phyloP scores from a whole-genome alignment of 2,329 filamentous ascomycete species.

The Alternaria conjuncta region DNA sequence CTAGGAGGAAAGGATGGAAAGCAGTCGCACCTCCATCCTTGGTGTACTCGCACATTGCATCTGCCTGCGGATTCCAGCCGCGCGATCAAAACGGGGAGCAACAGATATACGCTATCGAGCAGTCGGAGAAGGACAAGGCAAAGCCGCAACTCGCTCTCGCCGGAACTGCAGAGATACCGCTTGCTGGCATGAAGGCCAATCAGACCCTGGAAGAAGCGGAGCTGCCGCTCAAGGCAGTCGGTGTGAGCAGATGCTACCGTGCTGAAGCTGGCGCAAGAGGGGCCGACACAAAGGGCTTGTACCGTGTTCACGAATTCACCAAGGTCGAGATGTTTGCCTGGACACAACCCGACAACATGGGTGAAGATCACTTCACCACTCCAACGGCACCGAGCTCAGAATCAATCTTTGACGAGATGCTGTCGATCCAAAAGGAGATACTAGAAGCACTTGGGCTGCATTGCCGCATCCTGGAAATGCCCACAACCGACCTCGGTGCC shows the following conservation, averaged over 20 bases:
- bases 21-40: conserved; percentile 85
- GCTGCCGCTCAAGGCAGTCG: conserved; percentile 80
- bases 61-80: conserved; percentile 92
- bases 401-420: conserved; percentile 80
- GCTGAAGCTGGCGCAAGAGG: conserved; percentile 93
- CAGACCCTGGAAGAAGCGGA: conserved; percentile 67
- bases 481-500: conserved; percentile 83
- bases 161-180: conserved; percentile 91
- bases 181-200: conserved; percentile 88
- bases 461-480: conserved; percentile 93
- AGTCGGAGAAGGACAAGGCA: conserved; percentile 65
- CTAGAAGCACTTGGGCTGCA: conserved; percentile 77
- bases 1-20: conserved; percentile 76
- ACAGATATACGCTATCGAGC: conserved; percentile 84
- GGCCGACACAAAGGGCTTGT: conserved; percentile 89
- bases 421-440: conserved; percentile 86
- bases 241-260: conserved; percentile 89
- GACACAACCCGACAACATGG: conserved; percentile 66
- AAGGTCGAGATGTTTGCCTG: conserved; percentile 98
- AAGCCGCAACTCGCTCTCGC: conserved; percentile 77
- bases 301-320: conserved; percentile 97
- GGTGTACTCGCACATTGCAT: conserved; percentile 89
- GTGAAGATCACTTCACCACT: conserved; percentile 41
- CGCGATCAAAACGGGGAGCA: conserved; percentile 89
- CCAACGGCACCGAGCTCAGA: conserved; percentile 52